Percentiles rank a stretch among this genome's conserved stretches.
Evolutionary conservation across 805 yeast species (phyloP).

Genomic region (Candida fluviatilis): DNA sequence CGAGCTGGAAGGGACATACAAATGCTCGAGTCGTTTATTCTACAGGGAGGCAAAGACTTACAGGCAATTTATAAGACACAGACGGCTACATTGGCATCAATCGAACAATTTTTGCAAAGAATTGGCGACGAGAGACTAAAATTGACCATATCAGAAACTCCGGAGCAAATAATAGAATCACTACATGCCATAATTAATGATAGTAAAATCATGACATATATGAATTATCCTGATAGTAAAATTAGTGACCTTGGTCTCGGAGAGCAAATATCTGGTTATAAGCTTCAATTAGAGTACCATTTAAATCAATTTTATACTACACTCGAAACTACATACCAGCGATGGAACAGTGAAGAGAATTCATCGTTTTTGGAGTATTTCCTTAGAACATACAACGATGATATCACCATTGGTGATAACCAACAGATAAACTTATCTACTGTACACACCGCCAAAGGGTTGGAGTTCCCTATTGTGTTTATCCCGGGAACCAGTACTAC

Average conservation of each 20-base stretch:
- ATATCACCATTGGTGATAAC: conserved; percentile 19
- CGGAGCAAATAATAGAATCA: conserved; percentile 30
- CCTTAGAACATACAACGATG: conserved; percentile 37
- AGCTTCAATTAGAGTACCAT: conserved; percentile 9
- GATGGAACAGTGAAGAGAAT: conserved; percentile 8
- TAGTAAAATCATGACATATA: conserved; percentile 30
- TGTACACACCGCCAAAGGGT: conserved; percentile 70
- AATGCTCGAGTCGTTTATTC: conserved; percentile 2
- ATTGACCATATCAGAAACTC: conserved; percentile 21
- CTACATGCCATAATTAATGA: conserved; percentile 26
- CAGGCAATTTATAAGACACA: conserved; percentile 1
- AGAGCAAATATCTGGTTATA: conserved; percentile 5
- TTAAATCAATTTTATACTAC: conserved; percentile 19
- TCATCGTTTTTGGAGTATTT: conserved; percentile 35
- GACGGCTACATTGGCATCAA: not conserved
- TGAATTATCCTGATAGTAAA: conserved; percentile 12
- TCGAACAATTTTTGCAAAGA: conserved; percentile 9
- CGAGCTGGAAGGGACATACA: not conserved
- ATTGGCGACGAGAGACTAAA: conserved; percentile 14
- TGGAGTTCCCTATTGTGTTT: conserved; percentile 70
- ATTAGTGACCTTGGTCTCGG: not conserved
- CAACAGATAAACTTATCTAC: conserved; percentile 55
- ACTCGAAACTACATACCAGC: conserved; percentile 12
- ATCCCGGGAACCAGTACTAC: conserved; percentile 19
- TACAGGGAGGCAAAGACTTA: not conserved